Evolutionary conservation across 1,139 yeast species (phyloP), one percentile per base, ranked within the genome.

Genomic region (Pichia sp.): DNA sequence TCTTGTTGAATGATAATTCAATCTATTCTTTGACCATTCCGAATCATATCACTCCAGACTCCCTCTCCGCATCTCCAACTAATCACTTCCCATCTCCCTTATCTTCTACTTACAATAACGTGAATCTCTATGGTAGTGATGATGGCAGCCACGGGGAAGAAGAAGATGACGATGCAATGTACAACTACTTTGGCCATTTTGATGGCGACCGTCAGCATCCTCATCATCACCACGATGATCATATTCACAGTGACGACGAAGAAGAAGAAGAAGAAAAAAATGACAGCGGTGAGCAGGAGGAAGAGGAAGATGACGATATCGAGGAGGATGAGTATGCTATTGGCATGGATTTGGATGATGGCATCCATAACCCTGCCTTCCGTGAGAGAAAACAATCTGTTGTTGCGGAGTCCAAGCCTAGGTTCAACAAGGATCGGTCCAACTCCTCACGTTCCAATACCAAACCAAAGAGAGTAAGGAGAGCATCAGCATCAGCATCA

Each of bases 201-300:
- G n/a, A n/a, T n/a, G n/a, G n/a, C n/a, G n/a, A n/a, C n/a, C n/a
- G n/a, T n/a, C n/a, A n/a, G n/a, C n/a, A n/a, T n/a, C n/a, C n/a
- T n/a, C n/a, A n/a, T n/a, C n/a, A n/a, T n/a, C n/a, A n/a, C n/a
- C n/a, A n/a, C n/a, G n/a, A n/a, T n/a, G n/a, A n/a, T n/a, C n/a
- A n/a, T n/a, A n/a, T n/a, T n/a, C n/a, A n/a, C n/a, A 55, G 52
- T 40, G 34, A 48, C 17, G 53, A 52, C 30, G 56, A 51, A 27
- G 32, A 44, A 23, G 47, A 49, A 27, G 51, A 45, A 13, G 51
- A 22, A 12, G 51, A 46, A 24, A 48, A 46, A 13, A 41, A 42
- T 18, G 51, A 49, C 14, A 48, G 47, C 22, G 48, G 45, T 27
- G 46, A 50, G 29, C 45, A 51, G 27, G 49, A 47, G 36, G 47